Conservation (phyloP, 1,284 basidiomycete species). For the Athelia sp. region DNA sequence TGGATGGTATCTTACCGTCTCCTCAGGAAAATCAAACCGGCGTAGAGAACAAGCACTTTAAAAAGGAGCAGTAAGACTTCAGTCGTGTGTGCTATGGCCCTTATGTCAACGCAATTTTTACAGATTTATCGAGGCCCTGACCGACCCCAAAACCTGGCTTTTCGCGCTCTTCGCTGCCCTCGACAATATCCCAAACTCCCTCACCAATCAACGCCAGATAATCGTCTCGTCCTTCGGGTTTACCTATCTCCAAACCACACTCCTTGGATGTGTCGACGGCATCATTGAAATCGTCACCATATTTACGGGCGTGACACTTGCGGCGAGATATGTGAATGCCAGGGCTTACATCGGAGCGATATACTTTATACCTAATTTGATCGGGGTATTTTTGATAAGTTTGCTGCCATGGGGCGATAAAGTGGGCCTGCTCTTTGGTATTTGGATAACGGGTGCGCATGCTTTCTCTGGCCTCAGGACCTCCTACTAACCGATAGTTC, state of each 20-base stretch:
- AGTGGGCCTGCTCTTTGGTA: conserved; percentile 53
- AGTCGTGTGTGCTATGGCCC: conserved; percentile 24
- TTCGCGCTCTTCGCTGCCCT: conserved; percentile 63
- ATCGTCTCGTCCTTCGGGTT: conserved; percentile 72
- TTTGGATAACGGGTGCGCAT: conserved; percentile 56
- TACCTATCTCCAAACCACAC: conserved; percentile 56
- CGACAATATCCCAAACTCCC: conserved; percentile 64
- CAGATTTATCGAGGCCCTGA: conserved; percentile 63
- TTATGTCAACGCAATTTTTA: conserved; percentile 46
- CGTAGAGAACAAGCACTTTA: conserved; percentile 71
- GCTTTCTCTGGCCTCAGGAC: conserved; percentile 53
- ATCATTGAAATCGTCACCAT: conserved; percentile 58
- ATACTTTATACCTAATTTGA: conserved; percentile 59
- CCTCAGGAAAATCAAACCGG: conserved; percentile 62
- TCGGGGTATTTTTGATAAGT: conserved; percentile 58
- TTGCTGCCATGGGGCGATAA: conserved; percentile 60
- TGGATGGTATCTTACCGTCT: neutral
- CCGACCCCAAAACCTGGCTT: conserved; percentile 68
- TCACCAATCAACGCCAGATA: conserved; percentile 66
- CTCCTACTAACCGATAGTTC: conserved; percentile 59
- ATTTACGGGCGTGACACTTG: conserved; percentile 51
- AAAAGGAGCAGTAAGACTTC: conserved; percentile 61
- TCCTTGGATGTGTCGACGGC: conserved; percentile 66
- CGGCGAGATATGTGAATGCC: conserved; percentile 32
- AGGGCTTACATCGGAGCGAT: conserved; percentile 49